A percentile compares a stretch with the other conserved stretches of the same genome.
Evolutionary conservation across 2,329 filamentous ascomycete genomes (phyloP).

Genomic region (Xylariaceae sp.): DNA sequence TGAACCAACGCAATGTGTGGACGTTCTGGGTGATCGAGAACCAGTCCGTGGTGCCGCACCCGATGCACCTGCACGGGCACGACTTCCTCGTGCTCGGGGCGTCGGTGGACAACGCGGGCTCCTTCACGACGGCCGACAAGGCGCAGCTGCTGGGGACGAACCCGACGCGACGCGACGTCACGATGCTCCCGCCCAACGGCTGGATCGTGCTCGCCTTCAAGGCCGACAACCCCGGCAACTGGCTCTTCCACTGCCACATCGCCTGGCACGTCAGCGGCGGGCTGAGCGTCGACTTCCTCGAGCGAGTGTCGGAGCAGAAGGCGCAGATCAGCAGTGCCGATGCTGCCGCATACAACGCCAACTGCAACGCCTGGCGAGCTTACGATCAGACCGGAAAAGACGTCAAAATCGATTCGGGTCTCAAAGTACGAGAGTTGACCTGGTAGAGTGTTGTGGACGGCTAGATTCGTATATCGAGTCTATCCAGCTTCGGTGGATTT

Average conservation of each 20-base stretch:
- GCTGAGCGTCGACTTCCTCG: slow-evolving; percentile 45
- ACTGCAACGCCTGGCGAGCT: slow-evolving; percentile 15
- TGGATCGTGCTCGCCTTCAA: slow-evolving; percentile 43
- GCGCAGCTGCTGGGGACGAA: slow-evolving; percentile 34
- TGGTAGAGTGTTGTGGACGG: not conserved
- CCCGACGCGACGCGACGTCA: slow-evolving; percentile 42
- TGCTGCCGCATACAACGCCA: slow-evolving; percentile 9
- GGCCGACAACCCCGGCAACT: slow-evolving; percentile 45
- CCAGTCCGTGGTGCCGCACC: not conserved
- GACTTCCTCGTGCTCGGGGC: slow-evolving; percentile 15
- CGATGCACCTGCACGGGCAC: not conserved
- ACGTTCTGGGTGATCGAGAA: slow-evolving; percentile 30
- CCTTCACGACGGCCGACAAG: slow-evolving; percentile 22
- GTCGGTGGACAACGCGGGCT: slow-evolving; percentile 12
- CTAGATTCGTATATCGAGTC: too few species aligned
- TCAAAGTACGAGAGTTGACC: slow-evolving; percentile 5
- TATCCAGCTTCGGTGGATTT: too few species aligned
- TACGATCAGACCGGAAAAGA: slow-evolving; percentile 12
- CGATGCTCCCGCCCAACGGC: slow-evolving; percentile 37
- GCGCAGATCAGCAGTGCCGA: slow-evolving; percentile 13
- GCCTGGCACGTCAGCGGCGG: slow-evolving; percentile 25
- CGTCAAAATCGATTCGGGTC: slow-evolving; percentile 17
- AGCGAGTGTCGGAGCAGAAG: slow-evolving; percentile 23
- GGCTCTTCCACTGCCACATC: slow-evolving; percentile 32
- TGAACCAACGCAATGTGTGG: slow-evolving; percentile 21